Percentiles rank a stretch among this genome's conserved stretches.
Conservation (phyloP, 2,329 filamentous ascomycete species). For the Fusarium nygamai region DNA sequence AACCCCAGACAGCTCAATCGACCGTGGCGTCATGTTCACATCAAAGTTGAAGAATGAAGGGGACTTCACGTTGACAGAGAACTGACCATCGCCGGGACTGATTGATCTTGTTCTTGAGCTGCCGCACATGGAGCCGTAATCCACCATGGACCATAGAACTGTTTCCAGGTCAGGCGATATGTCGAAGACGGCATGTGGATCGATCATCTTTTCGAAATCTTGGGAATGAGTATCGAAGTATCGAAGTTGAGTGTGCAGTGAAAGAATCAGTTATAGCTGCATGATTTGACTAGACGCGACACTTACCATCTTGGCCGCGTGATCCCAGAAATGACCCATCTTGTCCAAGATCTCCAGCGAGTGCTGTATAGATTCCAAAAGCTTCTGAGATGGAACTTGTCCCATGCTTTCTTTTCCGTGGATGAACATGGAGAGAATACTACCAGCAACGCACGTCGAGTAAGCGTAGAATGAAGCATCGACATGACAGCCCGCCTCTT, state of each 20-base stretch:
- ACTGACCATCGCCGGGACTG: background rate
- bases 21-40: background rate
- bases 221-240: background rate
- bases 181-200: background rate
- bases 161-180: background rate
- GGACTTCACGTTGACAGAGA: background rate
- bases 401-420: background rate
- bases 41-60: background rate
- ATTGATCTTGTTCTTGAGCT: background rate
- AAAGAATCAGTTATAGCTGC: fast-evolving
- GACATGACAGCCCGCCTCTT: background rate
- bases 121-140: background rate
- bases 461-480: background rate
- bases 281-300: fast-evolving
- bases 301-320: conserved; percentile 24
- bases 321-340: conserved; percentile 12
- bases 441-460: background rate
- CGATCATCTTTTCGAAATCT: fast-evolving
- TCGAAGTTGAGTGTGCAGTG: background rate
- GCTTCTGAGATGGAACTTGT: background rate
- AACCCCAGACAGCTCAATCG: background rate
- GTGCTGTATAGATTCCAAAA: background rate
- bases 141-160: background rate
- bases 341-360: background rate
- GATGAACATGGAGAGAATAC: background rate